Conservation (phyloP, 2,329 filamentous ascomycete species). For the Chlorencoelia australis region DNA sequence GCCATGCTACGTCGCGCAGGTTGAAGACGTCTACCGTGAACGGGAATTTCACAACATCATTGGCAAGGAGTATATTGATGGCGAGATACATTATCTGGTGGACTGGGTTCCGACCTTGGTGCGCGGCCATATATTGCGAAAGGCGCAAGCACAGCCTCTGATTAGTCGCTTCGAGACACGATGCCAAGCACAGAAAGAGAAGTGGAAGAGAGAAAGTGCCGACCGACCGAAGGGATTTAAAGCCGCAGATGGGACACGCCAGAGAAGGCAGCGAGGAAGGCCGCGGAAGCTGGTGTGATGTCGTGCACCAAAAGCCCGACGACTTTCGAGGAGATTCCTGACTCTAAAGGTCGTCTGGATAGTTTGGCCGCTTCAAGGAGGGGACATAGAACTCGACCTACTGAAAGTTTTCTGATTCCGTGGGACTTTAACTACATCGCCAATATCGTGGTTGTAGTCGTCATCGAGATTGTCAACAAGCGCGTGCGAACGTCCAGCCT, state of each 20-base stretch:
- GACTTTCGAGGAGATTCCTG: not conserved
- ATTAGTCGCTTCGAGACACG: constrained; percentile 2
- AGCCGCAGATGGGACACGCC: not conserved
- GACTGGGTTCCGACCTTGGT: constrained; percentile 4
- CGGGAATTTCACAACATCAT: constrained; percentile 4
- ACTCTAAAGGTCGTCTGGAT: not conserved
- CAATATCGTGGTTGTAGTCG: not conserved
- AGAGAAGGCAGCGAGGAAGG: not conserved
- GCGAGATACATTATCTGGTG: constrained; percentile 2
- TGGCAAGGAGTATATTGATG: constrained; percentile 4
- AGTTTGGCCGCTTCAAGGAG: not conserved
- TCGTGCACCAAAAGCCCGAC: not conserved
- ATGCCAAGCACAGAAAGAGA: constrained; percentile 1
- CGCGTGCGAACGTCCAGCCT: not conserved
- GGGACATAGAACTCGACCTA: not conserved
- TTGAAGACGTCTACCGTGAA: not conserved
- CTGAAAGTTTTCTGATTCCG: not conserved
- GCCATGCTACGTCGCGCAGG: not conserved
- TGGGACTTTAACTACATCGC: not conserved
- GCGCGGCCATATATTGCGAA: not conserved
- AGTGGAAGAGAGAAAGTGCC: not conserved
- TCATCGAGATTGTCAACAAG: not conserved
- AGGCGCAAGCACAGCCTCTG: constrained; percentile 2
- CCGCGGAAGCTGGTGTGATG: too few relatives aligned
- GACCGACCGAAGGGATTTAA: not conserved